Percentiles rank a stretch among this genome's conserved stretches.
These are phyloP conservation scores for Chloranthus sessilifolius DNA, from an alignment of 164 flowering plant species.

Conservation along the genomic window DNA sequence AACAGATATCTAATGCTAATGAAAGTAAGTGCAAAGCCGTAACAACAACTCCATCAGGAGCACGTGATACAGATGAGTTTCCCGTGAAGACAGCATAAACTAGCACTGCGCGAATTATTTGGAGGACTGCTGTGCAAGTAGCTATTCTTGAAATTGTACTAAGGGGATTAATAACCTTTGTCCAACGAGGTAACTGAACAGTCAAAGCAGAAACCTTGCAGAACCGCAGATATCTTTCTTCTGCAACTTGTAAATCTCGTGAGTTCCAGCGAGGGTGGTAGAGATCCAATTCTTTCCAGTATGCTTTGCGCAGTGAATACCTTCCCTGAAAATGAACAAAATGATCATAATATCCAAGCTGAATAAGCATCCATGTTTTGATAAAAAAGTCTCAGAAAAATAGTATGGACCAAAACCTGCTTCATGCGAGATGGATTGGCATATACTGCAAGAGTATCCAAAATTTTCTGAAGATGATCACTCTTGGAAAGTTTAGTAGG, in stretches of 20 bases:
- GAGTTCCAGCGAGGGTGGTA: slow-evolving; percentile 94
- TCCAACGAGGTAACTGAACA: slow-evolving; percentile 83
- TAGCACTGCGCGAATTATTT: slow-evolving; percentile 69
- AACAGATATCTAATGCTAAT: slow-evolving; percentile 66
- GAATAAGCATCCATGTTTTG: not conserved
- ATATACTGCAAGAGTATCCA: slow-evolving; percentile 68
- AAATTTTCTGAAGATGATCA: slow-evolving; percentile 55
- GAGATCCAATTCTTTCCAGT: slow-evolving; percentile 88
- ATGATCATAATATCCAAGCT: not conserved
- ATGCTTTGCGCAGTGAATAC: slow-evolving; percentile 64
- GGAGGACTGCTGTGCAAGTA: slow-evolving; percentile 50
- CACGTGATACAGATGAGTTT: slow-evolving; percentile 51
- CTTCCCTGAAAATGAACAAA: slow-evolving; percentile 51
- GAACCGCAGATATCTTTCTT: slow-evolving; percentile 84
- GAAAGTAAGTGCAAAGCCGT: slow-evolving; percentile 84
- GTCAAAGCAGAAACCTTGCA: slow-evolving; percentile 72
- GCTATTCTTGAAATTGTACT: slow-evolving; percentile 60
- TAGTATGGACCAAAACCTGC: slow-evolving; percentile 48
- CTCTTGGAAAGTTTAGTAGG: slow-evolving; percentile 78
- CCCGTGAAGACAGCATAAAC: slow-evolving; percentile 65
- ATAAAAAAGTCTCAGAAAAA: not conserved
- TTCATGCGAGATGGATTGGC: slow-evolving; percentile 86
- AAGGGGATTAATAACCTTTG: slow-evolving; percentile 68
- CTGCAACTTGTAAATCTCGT: slow-evolving; percentile 85
- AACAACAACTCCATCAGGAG: slow-evolving; percentile 84